Base-by-base conservation (phyloP, 2,329 filamentous ascomycete species). In the Herpotrichia juniperi region DNA sequence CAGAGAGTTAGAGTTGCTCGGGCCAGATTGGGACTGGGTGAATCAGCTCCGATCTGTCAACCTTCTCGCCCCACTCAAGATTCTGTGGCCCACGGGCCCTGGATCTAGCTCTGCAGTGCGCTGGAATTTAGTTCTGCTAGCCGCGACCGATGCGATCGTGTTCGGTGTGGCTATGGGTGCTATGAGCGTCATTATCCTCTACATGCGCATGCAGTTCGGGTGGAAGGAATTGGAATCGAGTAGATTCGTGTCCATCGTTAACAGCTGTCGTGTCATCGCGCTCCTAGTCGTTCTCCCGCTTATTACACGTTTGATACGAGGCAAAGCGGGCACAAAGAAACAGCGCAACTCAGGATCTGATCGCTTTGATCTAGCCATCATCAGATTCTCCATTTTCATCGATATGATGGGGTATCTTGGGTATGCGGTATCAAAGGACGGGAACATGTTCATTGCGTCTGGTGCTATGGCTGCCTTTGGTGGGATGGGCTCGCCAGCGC, bases 181-280 rank as follows among this genome's bases (percentile, higher is more conserved):
- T 0, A 86, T 91, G 55, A 85, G 87, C n/a, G 87, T 97, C 30
- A 81, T 94, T 17, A 81, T 97, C 49, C 83, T 96, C 48, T 99
- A 97, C 74, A 86, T 86, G 21, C 87, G 90, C 59, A 88, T 84
- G 64, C 83, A 86, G 62, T 97, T 96, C 68, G 80, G 83, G 48
- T 97, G 94, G 94, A 83, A 85, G 42, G 92, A 87, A 32, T 81
- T 91, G 50, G 88, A 96, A 71, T 89, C 88, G 11, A 91, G 89
- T 39, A 80, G 86, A 14, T 97, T 92, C 71, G 83, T 96, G 48
- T 93, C 90, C 1, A 78, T 89, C n/a, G 80, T 91, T 45, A 96
- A 91, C 64, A 81, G 84, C 58, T 83, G 86, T 35, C 88, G 94
- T 24, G 92, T 97, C 8, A 64, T 89, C 10, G 83, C 87, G 14